Evolutionary conservation across 441 rosid genomes (phyloP), one percentile per base, ranked within the genome.

Genomic region (Euphorbia corollata): DNA sequence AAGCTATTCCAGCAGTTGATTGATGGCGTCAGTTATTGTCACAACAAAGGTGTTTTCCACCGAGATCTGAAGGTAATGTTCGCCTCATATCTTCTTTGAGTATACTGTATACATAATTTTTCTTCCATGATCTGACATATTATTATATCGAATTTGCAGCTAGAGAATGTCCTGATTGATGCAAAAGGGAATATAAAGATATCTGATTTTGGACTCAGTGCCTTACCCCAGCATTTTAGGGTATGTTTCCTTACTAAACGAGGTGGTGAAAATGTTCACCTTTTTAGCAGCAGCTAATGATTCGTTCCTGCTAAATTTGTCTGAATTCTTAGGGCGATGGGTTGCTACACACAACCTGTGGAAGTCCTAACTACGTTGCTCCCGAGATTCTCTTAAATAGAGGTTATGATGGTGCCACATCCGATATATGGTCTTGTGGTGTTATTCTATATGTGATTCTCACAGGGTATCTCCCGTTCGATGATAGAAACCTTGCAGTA

Each of bases 341-440:
- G n/a, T 74, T 94, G 61, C 78, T 94, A 74, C 97, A 91, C 73
- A 91, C 99, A 68, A 91, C 93, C 8, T 94, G 97, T 68, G 99
- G 99, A 76, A 94, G 93, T 70, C 97, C 97, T 23, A 91, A 91
- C 71, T 94, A 94, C 62, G 92, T 91, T 64, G 97, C 97, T 1
- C 99, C 97, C 2, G 96, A 91, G 81, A 83, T 93, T 64, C 86
- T 93, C 65, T 82, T 85, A 6, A 93, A 89, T 74, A 79, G 85
- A 84, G 99, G 99, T n/a, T 93, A 94, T 4, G 85, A 93, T 56
- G 97, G 97, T 70, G 87, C 96, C 68, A 80, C 96, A 36, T 86
- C 97, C 12, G 99, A 93, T 76, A 78, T 86, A 70, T 91, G 99
- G 99, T 93, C 97, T 0, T 91, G 96, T 43, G 99, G 99, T 15